Percentiles rank a stretch among this genome's conserved stretches.
Conservation (phyloP, 1,139 yeast species). For the Nakaseomyces sp. region DNA sequence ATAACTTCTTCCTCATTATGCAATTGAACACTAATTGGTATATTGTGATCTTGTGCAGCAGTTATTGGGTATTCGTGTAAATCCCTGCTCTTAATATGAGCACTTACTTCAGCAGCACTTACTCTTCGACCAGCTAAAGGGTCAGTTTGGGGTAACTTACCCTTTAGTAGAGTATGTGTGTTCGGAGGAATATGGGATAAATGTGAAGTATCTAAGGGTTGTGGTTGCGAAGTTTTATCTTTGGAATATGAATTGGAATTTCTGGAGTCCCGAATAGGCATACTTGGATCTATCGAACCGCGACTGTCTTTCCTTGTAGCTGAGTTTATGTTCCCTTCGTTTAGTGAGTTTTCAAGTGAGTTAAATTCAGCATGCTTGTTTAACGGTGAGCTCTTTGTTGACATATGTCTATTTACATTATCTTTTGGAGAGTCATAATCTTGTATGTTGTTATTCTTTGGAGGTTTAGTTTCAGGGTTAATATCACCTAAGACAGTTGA, state of each 20-base stretch:
- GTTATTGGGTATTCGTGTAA: not conserved
- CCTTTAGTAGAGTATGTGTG: not conserved
- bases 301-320: not conserved
- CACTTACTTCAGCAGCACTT: not conserved
- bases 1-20: slow-evolving; percentile 40
- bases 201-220: slow-evolving; percentile 4
- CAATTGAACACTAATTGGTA: slow-evolving; percentile 7
- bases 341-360: not conserved
- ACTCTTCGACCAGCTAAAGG: not conserved
- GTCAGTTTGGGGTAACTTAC: not conserved
- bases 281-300: not conserved
- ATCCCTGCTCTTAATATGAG: not conserved
- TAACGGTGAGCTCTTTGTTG: not conserved
- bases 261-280: not conserved
- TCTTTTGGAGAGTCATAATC: not conserved
- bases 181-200: slow-evolving; percentile 2
- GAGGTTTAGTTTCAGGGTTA: not conserved
- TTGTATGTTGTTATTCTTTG: not conserved
- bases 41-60: not conserved
- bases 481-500: slow-evolving; percentile 2
- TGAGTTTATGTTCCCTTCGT: not conserved
- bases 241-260: not conserved
- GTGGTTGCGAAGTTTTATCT: slow-evolving; percentile 3
- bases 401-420: not conserved
- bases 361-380: not conserved